A percentile compares a stretch with the other conserved stretches of the same genome.
These are phyloP conservation scores for Thinopyrum obtusiflorum DNA, from an alignment of 202 grass and related monocot species.

Conservation along the genomic window DNA sequence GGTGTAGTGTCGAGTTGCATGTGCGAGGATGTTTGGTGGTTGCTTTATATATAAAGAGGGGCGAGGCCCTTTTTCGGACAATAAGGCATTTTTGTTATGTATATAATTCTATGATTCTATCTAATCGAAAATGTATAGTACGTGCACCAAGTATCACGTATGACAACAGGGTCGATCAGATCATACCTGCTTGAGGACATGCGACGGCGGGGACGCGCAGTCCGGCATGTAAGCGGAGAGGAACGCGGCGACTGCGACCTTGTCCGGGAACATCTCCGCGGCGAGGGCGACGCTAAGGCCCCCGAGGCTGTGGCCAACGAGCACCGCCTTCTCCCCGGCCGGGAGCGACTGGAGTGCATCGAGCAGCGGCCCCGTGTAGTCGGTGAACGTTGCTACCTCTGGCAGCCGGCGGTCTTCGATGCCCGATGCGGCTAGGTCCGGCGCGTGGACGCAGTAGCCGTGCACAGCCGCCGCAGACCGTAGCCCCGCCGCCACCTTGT, in stretches of 20 bases:
- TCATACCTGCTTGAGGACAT: neutral
- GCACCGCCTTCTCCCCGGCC: constrained; percentile 34
- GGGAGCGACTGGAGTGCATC: constrained; percentile 32
- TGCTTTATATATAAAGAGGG: no score
- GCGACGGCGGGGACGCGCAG: constrained; percentile 14
- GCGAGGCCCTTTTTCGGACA: no score
- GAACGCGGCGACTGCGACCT: constrained; percentile 45
- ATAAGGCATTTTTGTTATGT: no score
- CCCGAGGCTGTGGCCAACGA: constrained; percentile 49
- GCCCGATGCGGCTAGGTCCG: constrained; percentile 53
- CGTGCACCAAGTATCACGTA: no score
- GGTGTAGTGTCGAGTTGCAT: no score
- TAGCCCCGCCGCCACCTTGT: constrained; percentile 44
- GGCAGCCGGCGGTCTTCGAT: constrained; percentile 19
- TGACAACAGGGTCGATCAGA: no score
- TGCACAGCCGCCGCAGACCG: neutral
- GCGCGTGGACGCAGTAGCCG: constrained; percentile 19
- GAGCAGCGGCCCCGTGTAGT: constrained; percentile 49
- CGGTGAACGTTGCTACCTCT: constrained; percentile 39
- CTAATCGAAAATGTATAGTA: no score
- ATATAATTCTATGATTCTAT: no score
- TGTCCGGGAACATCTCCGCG: constrained; percentile 36
- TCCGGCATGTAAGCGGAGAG: constrained; percentile 40
- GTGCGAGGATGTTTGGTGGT: no score
- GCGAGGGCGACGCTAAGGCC: constrained; percentile 43